These are phyloP conservation scores for Berberis thunbergii DNA, from an alignment of 164 flowering plant genomes.

Conservation along the genomic window DNA sequence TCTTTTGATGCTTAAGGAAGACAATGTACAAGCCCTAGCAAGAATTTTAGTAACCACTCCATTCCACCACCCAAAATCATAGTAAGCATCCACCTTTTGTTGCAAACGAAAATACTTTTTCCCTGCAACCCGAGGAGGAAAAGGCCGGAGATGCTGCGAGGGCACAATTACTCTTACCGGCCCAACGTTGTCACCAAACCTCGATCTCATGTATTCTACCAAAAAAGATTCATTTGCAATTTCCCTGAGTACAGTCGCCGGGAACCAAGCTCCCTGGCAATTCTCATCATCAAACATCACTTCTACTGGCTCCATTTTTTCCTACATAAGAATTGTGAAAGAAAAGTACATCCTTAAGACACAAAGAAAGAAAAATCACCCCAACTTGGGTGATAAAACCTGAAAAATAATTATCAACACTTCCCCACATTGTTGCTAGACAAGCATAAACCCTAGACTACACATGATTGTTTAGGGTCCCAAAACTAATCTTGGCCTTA, in stretches of 20 bases:
- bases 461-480: not conserved
- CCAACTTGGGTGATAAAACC: not conserved
- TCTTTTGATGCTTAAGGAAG: not conserved
- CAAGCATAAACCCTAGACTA: no score
- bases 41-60: slow-evolving; percentile 1
- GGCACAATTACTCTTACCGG: not conserved
- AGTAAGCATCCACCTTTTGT: slow-evolving; percentile 1
- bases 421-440: not conserved
- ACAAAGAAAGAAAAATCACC: not conserved
- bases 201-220: not conserved
- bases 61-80: slow-evolving; percentile 3
- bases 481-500: no score
- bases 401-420: not conserved
- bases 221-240: not conserved
- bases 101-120: not conserved
- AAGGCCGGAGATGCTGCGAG: not conserved
- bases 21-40: not conserved
- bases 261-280: not conserved
- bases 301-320: not conserved
- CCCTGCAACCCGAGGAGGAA: not conserved
- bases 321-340: not conserved
- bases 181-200: not conserved
- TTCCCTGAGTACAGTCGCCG: not conserved
- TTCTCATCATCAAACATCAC: not conserved
- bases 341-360: not conserved